Evolutionary conservation across 2,329 filamentous ascomycete species (phyloP), one percentile per base, ranked within the genome.

Genomic region (Aphanocladium album): DNA sequence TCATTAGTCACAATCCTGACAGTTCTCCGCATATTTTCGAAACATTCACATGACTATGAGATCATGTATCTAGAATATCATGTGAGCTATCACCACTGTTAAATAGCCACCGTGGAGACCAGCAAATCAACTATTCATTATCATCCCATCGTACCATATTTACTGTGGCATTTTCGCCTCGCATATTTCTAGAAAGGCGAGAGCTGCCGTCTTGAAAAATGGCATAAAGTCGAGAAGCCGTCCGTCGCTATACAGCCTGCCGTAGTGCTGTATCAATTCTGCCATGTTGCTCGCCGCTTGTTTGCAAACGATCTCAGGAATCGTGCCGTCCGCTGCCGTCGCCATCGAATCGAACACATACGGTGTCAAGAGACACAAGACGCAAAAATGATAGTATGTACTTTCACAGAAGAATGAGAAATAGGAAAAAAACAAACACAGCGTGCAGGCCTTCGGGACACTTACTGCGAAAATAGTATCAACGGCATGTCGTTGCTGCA

Each of bases 401-500:
- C 57, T 60, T 5, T 21, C 9, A n/a, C 6, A 37, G 16, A 30
- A 30, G 35, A 33, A 55, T 27, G 2, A 41, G 21, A 53, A 33
- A 6, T 21, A 30, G 7, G 14, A 43, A 50, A 8, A 41, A 21
- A 11, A 2, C 19, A 6, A 19, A 23, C 14, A 9, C 27, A 27
- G 16, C 3, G 9, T 37, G 17, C 4, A 11, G 12, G 19, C 5
- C 14, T 1, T 27, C n/a, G 17, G 21, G 7, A 9, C 33, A 46
- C 57, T 53, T 53, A 60, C 57, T 60, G 57, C 17, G 27, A 21
- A 39, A 60, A 53, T 12, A 60, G 39, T 14, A 46, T 39, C 39
- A 60, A 41, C 6, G 57, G 37, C 30, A 39, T 53, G 11, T 53
- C 19, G 27, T 19, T 19, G 16, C 14, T 39, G 49, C 49, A 46